Conservation (phyloP, 108 stramenopile genomes). For the Fistulifera pelliculosa region DNA sequence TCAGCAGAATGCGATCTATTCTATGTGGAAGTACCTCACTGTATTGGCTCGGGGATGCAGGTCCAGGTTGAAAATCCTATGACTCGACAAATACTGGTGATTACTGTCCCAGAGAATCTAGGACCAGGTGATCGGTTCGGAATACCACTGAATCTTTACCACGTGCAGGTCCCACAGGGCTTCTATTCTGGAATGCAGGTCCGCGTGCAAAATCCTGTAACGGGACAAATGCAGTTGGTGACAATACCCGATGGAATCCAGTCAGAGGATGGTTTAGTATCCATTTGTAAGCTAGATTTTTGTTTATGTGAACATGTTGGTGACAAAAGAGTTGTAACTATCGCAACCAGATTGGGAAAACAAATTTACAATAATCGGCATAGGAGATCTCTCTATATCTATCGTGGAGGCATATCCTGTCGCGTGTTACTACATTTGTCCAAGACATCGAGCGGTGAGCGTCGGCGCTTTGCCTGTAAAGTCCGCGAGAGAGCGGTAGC, state of each 20-base stretch:
- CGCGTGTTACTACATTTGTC: too few species aligned
- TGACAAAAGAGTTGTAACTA: too few species aligned
- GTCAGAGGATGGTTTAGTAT: constrained; percentile 40
- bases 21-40: not conserved
- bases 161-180: constrained; percentile 50
- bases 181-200: constrained; percentile 50
- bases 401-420: too few species aligned
- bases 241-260: constrained; percentile 48
- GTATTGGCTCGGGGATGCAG: not conserved
- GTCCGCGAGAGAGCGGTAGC: too few species aligned
- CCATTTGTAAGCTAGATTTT: constrained; percentile 5
- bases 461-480: too few species aligned
- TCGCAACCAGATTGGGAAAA: too few species aligned
- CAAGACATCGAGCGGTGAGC: too few species aligned
- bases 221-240: constrained; percentile 35
- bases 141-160: constrained; percentile 22
- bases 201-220: constrained; percentile 48
- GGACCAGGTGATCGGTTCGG: not conserved
- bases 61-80: not conserved
- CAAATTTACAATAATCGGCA: too few species aligned
- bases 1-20: not conserved
- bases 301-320: too few species aligned
- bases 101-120: not conserved
- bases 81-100: not conserved
- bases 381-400: too few species aligned